Conservation (phyloP, 2,329 filamentous ascomycete species). For the Fusarium sp. region DNA sequence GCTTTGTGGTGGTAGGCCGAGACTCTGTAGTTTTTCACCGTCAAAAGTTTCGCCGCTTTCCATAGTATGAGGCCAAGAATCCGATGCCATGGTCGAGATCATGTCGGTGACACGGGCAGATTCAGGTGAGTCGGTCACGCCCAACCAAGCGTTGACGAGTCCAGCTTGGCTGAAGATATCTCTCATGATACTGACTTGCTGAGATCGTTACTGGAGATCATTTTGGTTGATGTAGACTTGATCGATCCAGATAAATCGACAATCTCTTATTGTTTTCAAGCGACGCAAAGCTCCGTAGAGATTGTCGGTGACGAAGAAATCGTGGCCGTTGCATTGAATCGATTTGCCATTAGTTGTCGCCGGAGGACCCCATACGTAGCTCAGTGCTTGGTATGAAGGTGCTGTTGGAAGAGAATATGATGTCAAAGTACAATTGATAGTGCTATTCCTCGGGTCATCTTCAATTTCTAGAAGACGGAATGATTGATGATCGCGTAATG, state of each 20-base stretch:
- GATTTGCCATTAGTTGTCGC: neutral
- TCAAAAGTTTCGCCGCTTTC: rapidly evolving
- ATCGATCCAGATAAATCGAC: neutral
- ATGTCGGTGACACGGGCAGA: neutral
- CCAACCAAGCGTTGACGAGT: neutral
- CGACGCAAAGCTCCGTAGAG: neutral
- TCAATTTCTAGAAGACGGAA: neutral
- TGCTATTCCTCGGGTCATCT: too few relatives aligned
- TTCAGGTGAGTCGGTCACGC: neutral
- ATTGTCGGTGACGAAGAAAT: neutral
- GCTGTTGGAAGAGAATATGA: neutral
- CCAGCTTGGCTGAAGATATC: neutral
- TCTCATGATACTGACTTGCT: neutral
- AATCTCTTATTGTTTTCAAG: neutral
- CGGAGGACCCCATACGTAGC: neutral
- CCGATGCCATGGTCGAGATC: neutral
- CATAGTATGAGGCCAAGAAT: rapidly evolving
- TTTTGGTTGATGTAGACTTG: neutral
- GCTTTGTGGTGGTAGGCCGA: neutral
- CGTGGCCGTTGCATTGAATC: neutral
- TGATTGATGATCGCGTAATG: neutral
- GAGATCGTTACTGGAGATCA: neutral
- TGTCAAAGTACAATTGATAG: neutral
- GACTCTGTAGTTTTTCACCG: neutral
- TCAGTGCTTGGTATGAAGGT: neutral